These are phyloP conservation scores for Arctium lappa DNA, from an alignment of 129 eudicot genomes.

Conservation along the genomic window DNA sequence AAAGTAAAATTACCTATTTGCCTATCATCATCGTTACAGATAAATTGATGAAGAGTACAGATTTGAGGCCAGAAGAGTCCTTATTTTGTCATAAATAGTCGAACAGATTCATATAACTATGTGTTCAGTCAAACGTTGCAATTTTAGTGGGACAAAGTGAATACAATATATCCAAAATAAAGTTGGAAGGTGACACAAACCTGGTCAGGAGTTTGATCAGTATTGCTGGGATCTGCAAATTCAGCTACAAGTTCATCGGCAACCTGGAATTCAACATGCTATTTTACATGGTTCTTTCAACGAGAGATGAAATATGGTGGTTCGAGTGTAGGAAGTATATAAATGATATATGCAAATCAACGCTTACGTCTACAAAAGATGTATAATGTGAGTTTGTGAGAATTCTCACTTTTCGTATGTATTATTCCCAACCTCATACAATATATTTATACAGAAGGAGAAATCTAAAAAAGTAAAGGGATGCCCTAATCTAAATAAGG, in stretches of 20 bases:
- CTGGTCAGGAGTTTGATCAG: constrained; percentile 51
- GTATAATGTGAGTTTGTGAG: not conserved
- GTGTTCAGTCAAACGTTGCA: constrained; percentile 3
- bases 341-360: not conserved
- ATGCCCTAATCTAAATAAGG: no score
- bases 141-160: not conserved
- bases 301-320: not conserved
- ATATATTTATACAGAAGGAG: no score
- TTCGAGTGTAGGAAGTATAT: constrained; percentile 4
- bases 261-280: constrained; percentile 39
- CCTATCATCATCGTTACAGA: not conserved
- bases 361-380: not conserved
- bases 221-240: constrained; percentile 53
- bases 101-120: not conserved
- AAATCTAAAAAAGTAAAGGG: no score
- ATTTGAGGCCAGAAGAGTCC: not conserved
- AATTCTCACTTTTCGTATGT: no score
- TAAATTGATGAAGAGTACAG: not conserved
- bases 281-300: not conserved
- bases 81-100: not conserved
- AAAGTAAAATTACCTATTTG: not conserved
- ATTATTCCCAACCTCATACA: no score
- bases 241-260: constrained; percentile 91
- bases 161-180: constrained; percentile 7
- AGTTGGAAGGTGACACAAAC: constrained; percentile 24